phyloP scores from a whole-genome alignment of 2,329 filamentous ascomycete species.

The Hortaea werneckii region DNA sequence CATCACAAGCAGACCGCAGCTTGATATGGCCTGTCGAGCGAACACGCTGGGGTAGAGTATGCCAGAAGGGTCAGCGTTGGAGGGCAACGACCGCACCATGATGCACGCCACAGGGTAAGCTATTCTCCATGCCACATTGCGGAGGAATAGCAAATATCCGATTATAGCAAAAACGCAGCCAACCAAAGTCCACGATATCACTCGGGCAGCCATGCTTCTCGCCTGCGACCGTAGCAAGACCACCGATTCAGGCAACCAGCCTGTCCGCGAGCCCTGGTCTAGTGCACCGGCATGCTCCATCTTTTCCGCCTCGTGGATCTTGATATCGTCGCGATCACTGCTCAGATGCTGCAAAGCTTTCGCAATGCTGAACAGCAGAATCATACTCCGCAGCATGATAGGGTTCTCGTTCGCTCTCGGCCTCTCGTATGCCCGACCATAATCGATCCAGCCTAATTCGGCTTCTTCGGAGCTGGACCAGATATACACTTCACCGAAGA shows the following conservation, averaged over 20 bases:
- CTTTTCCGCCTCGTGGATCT: slow-evolving; percentile 26
- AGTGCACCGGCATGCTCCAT: neutral
- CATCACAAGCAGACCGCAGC: slow-evolving; percentile 57
- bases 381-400: slow-evolving; percentile 65
- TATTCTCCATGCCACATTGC: slow-evolving; percentile 58
- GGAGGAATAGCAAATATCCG: slow-evolving; percentile 54
- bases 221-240: slow-evolving; percentile 2
- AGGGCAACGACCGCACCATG: slow-evolving; percentile 61
- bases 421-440: slow-evolving; percentile 54
- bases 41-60: slow-evolving; percentile 25
- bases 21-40: slow-evolving; percentile 30
- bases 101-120: slow-evolving; percentile 56
- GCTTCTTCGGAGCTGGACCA: slow-evolving; percentile 51
- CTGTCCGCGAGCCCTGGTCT: neutral
- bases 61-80: slow-evolving; percentile 51
- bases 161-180: slow-evolving; percentile 22
- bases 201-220: slow-evolving; percentile 7
- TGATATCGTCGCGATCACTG: slow-evolving; percentile 61
- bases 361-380: slow-evolving; percentile 56
- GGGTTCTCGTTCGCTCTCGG: slow-evolving; percentile 75
- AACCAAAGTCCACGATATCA: slow-evolving; percentile 10
- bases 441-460: slow-evolving; percentile 63
- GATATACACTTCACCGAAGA: slow-evolving; percentile 74
- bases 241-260: slow-evolving; percentile 6
- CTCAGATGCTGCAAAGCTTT: slow-evolving; percentile 63